A percentile compares a stretch with the other conserved stretches of the same genome.
Conservation (phyloP, 768 basidiomycete genomes). For the Hortiboletus flavorubellus region DNA sequence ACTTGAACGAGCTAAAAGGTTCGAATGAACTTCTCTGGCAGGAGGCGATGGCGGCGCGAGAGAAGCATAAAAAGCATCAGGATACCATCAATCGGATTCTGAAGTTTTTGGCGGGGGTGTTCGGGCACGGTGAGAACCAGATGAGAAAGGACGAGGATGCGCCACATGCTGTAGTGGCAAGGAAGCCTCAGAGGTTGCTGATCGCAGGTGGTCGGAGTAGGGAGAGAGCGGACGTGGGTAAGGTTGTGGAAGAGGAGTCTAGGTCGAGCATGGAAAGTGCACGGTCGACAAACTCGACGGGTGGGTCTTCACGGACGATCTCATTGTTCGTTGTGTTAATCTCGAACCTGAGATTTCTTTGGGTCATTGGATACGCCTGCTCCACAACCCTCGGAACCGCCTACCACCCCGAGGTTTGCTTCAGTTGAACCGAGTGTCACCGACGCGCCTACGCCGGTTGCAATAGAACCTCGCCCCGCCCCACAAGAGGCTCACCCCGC, state of each 20-base stretch:
- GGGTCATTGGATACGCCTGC: conserved; percentile 47
- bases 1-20: conserved; percentile 83
- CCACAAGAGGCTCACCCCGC: conserved; percentile 16
- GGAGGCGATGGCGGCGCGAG: conserved; percentile 75
- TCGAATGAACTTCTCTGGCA: conserved; percentile 93
- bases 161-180: conserved; percentile 45
- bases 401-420: conserved; percentile 23
- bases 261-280: conserved; percentile 29
- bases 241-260: conserved; percentile 41
- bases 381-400: conserved; percentile 35
- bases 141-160: conserved; percentile 34
- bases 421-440: conserved; percentile 24
- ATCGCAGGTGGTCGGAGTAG: conserved; percentile 52
- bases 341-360: conserved; percentile 34
- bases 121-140: conserved; percentile 53
- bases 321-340: conserved; percentile 3
- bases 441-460: conserved; percentile 15
- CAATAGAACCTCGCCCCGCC: conserved; percentile 10
- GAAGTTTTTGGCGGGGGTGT: conserved; percentile 91
- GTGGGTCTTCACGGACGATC: neutral
- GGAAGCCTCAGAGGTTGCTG: conserved; percentile 57
- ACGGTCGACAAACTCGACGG: conserved; percentile 14
- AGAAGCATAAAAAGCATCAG: conserved; percentile 86
- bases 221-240: conserved; percentile 35
- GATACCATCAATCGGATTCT: conserved; percentile 96